Evolutionary conservation across 1,284 basidiomycete genomes (phyloP).

Genomic region (Lentinula novae-zelandiae): DNA sequence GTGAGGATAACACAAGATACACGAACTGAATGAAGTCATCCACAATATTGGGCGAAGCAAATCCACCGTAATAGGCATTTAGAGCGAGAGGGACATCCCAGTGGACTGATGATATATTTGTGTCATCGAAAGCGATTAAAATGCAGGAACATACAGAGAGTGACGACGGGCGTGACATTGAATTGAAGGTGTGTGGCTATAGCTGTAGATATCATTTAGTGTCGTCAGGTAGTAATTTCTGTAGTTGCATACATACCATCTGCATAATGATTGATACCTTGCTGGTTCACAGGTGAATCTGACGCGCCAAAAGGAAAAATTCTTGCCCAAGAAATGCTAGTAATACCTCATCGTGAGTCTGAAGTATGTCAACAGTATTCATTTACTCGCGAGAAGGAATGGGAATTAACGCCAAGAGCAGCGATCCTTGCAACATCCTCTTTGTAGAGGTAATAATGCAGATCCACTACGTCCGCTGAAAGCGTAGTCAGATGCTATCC

Average conservation of each 20-base stretch:
- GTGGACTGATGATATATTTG: conserved; percentile 30
- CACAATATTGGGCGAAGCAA: conserved; percentile 40
- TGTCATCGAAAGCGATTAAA: neutral
- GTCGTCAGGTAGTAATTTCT: too few relatives aligned
- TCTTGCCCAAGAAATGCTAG: conserved; percentile 44
- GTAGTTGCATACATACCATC: conserved; percentile 28
- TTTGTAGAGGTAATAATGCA: conserved; percentile 47
- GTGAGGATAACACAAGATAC: neutral
- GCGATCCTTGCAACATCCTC: conserved; percentile 42
- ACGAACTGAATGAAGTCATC: conserved; percentile 43
- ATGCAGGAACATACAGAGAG: conserved; percentile 35
- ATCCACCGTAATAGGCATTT: conserved; percentile 44
- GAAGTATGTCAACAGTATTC: neutral
- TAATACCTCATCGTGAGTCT: neutral
- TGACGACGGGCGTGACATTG: conserved; percentile 43
- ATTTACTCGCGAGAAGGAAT: conserved; percentile 42
- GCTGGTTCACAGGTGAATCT: conserved; percentile 43
- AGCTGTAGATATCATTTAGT: conserved; percentile 25
- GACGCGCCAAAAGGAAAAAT: conserved; percentile 45
- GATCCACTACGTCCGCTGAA: conserved; percentile 40
- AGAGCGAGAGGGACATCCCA: conserved; percentile 45
- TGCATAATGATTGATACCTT: conserved; percentile 42
- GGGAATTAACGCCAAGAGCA: conserved; percentile 42
- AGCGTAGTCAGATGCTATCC: neutral
- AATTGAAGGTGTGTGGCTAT: conserved; percentile 40